Evolutionary conservation across 1,284 basidiomycete genomes (phyloP).

Genomic region (Ustilago xerochloae): DNA sequence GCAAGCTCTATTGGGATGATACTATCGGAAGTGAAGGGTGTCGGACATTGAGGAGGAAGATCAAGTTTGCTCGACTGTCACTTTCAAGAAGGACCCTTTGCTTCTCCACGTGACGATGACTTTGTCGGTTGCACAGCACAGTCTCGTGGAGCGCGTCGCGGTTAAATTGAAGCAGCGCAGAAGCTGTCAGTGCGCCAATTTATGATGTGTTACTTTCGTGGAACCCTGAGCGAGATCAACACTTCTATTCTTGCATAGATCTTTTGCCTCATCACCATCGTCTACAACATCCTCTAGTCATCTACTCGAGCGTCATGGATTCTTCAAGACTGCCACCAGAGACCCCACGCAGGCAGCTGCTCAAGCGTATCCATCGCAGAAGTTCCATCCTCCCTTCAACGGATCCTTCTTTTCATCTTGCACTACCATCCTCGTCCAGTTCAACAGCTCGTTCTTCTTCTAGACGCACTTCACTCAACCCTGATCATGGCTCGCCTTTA

Average conservation of each 20-base stretch:
- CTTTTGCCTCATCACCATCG: not conserved
- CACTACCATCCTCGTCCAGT: slow-evolving; percentile 12
- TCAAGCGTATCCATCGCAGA: slow-evolving; percentile 51
- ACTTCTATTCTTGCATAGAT: slow-evolving; percentile 6
- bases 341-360: slow-evolving; percentile 48
- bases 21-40: not conserved
- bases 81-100: slow-evolving; percentile 4
- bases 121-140: not conserved
- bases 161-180: slow-evolving; percentile 13
- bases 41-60: not conserved
- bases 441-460: slow-evolving; percentile 19
- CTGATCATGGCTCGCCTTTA: slow-evolving; percentile 12
- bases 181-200: not conserved
- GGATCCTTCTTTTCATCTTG: slow-evolving; percentile 19
- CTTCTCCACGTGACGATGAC: slow-evolving; percentile 21
- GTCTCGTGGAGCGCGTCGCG: slow-evolving; percentile 25
- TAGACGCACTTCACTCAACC: slow-evolving; percentile 15
- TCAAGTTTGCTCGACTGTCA: too few relatives aligned
- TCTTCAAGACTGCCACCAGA: slow-evolving; percentile 34
- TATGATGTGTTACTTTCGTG: slow-evolving; percentile 7
- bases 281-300: not conserved
- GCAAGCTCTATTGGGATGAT: too few relatives aligned
- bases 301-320: slow-evolving; percentile 27
- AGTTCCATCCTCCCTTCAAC: slow-evolving; percentile 39
- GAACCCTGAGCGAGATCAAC: slow-evolving; percentile 28